phyloP scores from a whole-genome alignment of 2,329 filamentous ascomycete genomes.

The Leptographium galeiforme region DNA sequence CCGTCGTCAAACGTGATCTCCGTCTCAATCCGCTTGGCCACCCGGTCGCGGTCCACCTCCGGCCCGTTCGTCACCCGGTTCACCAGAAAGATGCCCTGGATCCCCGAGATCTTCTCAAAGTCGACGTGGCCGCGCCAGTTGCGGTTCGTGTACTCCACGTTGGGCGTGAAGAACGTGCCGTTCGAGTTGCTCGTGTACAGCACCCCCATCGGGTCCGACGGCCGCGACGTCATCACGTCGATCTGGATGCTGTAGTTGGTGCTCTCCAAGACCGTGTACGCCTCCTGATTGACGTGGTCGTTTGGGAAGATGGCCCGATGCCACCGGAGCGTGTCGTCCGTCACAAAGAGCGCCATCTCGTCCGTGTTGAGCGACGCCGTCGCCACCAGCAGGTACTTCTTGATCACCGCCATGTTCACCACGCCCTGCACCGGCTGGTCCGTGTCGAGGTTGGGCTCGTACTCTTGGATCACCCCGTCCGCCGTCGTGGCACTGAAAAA shows the following conservation, averaged over 20 bases:
- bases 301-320: constrained; percentile 81
- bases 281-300: constrained; percentile 66
- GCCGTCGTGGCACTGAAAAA: constrained; percentile 51
- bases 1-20: constrained; percentile 94
- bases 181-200: constrained; percentile 96
- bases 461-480: constrained; percentile 39
- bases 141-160: constrained; percentile 85
- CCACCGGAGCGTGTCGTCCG: constrained; percentile 72
- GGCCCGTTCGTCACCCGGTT: constrained; percentile 82
- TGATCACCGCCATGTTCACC: constrained; percentile 69
- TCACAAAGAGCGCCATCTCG: constrained; percentile 86
- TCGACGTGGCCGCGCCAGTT: constrained; percentile 66
- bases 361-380: constrained; percentile 66
- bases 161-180: constrained; percentile 88
- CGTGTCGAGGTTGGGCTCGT: constrained; percentile 65
- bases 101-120: constrained; percentile 84
- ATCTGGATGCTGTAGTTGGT: constrained; percentile 97
- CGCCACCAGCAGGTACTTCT: constrained; percentile 76
- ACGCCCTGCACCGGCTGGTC: constrained; percentile 66
- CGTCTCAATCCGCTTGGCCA: constrained; percentile 57
- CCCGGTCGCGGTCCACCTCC: constrained; percentile 45
- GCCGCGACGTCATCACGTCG: constrained; percentile 65
- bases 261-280: constrained; percentile 88
- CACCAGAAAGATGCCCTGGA: constrained; percentile 84
- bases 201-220: constrained; percentile 62